Evolutionary conservation across 768 basidiomycete genomes (phyloP), one percentile per base, ranked within the genome.

Genomic region (Mycena vitilis): DNA sequence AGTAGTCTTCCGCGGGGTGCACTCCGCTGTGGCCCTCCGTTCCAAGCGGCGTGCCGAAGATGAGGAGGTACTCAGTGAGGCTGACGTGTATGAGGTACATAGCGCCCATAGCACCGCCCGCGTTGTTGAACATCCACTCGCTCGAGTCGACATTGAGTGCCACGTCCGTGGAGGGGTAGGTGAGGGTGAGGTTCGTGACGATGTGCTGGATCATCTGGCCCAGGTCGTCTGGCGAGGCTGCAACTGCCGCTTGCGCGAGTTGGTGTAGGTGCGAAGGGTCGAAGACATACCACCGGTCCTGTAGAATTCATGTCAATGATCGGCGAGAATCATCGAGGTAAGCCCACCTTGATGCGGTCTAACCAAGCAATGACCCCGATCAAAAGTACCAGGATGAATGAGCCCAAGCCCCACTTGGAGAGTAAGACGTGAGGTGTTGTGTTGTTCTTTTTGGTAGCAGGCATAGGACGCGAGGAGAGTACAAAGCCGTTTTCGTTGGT

Each of bases 51-150:
- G 96, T 97, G 8, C 98, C 96, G 70, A 97, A 97, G 73, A 98
- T 91, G 78, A 95, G 94, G 71, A 95, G 87, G 82, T 97, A 99
- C 83, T 99, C 98, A 5, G 97, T 98, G 74, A 99, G 90, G 81
- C 90, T 92, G 18, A 96, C 95, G 75, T 99, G 97, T 71, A 99
- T 93, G 81, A 98, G 86, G 79, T 96, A 98, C 96, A 99, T 96
- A 44, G 91, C 91, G 52, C 96, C 96, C 96, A 97, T 98, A 1
- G 95, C 96, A 67, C 98, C 98, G 13, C 96, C 98, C 1, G 97
- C 96, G 75, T 98, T 99, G 84, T 90, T 98, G 81, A 97, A 93
- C 34, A 98, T 87, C 97, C 97, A 98, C 76, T 98, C 96, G 37
- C 82, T 82, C 22, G 86, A 76, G 81, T 91, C 74, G 52, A 88